Evolutionary conservation across 1,139 yeast species (phyloP), one percentile per base, ranked within the genome.

Genomic region (Hyphopichia burtonii): DNA sequence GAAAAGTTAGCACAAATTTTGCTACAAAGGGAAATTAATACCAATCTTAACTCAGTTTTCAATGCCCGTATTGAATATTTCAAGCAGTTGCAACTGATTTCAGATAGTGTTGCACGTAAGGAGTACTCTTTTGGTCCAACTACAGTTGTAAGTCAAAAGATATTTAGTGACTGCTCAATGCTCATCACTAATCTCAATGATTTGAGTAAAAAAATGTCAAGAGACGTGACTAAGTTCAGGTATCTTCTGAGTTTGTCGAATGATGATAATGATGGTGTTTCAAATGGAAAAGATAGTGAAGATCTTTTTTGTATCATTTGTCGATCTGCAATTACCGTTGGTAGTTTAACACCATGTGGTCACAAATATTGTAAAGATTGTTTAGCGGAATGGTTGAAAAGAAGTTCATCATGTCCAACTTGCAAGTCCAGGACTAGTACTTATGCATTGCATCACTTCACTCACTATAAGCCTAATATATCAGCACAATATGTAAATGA

Each of bases 281-380:
- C 32, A 4, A 11, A 27, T 27, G 9, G 14, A n/a, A n/a, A 54
- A 14, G 59, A 57, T 6, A 70, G 66, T 7, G 69, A 68, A 27
- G 76, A 71, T 3, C 59, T 74, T 45, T 65, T 75, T 39, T 93
- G 98, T 62, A 76, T 83, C 36, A 90, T 93, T 49, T 93, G 99
- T 58, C 78, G 85, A 19, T 73, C 80, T 3, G 59, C 76, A 2
- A 88, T 90, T 37, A 71, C 80, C 3, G 71, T 81, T 37, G 98
- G 98, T 0, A 76, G 93, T 0, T 68, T 91, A 46, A 84, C 96
- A 0, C 82, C 80, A 16, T 91, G 98, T 71, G 97, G 97, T 0
- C 98, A 91, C 61, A 83, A 83, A 52, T 91, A 85, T 57, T 91
- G 97, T 58, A 77, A 79, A 44, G 84, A 78, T 2, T 91, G 98